phyloP scores from a whole-genome alignment of 2,329 filamentous ascomycete genomes.

The Diplodia sapinea region DNA sequence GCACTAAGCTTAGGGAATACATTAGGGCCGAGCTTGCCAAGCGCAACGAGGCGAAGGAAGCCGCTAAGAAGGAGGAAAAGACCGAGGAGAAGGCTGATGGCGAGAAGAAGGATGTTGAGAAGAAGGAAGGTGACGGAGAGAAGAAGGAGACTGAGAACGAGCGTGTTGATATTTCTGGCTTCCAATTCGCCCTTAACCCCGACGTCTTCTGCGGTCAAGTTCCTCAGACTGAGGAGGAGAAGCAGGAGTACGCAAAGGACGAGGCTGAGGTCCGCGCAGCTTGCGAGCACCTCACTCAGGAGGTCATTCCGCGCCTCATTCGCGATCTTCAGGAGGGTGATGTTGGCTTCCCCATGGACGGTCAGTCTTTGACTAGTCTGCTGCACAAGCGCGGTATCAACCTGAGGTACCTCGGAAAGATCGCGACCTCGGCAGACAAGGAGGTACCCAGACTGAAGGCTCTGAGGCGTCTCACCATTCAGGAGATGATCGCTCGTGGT shows the following conservation, averaged over 20 bases:
- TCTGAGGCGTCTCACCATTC: conserved; percentile 75
- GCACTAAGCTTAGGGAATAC: conserved; percentile 86
- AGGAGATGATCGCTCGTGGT: conserved; percentile 93
- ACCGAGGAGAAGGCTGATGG: conserved; percentile 47
- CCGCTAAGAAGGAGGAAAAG: conserved; percentile 36
- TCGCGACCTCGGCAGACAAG: conserved; percentile 69
- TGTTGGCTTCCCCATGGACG: conserved; percentile 97
- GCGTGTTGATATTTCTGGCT: conserved; percentile 83
- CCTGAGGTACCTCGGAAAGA: conserved; percentile 88
- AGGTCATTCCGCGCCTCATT: conserved; percentile 82
- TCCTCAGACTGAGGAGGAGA: conserved; percentile 89
- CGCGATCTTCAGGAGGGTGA: conserved; percentile 90
- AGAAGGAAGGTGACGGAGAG: conserved; percentile 39
- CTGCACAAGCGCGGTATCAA: conserved; percentile 98
- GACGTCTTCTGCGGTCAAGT: conserved; percentile 93
- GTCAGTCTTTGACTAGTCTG: conserved; percentile 83
- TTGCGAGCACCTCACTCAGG: conserved; percentile 76
- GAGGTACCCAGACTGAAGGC: conserved; percentile 74
- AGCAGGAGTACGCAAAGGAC: conserved; percentile 79
- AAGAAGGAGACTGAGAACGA: conserved; percentile 58
- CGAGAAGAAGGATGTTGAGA: conserved; percentile 34
- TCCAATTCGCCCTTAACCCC: conserved; percentile 88
- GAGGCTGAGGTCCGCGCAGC: conserved; percentile 87
- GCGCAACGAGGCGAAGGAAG: conserved; percentile 42
- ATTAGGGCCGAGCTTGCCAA: conserved; percentile 74